These are phyloP conservation scores for Coemansia sp. DNA, from an alignment of 192 early-diverging fungal genomes.

Conservation along the genomic window DNA sequence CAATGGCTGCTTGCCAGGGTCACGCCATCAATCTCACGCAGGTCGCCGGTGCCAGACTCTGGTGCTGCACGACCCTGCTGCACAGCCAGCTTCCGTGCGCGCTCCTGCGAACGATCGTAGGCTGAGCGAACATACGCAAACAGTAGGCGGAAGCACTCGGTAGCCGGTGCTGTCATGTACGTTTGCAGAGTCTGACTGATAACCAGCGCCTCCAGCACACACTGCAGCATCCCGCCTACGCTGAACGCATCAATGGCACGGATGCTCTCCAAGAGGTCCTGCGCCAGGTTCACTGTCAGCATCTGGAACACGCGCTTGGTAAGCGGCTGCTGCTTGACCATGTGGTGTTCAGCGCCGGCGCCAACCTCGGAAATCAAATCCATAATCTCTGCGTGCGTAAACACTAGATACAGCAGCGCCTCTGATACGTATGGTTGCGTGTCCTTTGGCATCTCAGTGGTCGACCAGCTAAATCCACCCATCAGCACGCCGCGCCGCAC, in stretches of 20 bases:
- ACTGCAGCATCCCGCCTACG: conserved; percentile 90
- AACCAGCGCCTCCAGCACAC: conserved; percentile 89
- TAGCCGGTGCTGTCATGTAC: conserved; percentile 70
- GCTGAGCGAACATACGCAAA: conserved; percentile 72
- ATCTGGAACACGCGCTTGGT: conserved; percentile 74
- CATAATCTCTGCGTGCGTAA: conserved; percentile 87
- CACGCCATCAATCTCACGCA: conserved; percentile 35
- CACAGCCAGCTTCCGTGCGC: conserved; percentile 35
- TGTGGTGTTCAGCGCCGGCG: conserved; percentile 51
- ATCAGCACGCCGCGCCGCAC: conserved; percentile 79
- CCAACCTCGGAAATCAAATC: conserved; percentile 65
- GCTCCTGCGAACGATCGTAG: conserved; percentile 54
- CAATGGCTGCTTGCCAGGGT: conserved; percentile 42
- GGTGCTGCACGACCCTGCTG: conserved; percentile 35
- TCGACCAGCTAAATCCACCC: conserved; percentile 86
- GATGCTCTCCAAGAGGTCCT: conserved; percentile 78
- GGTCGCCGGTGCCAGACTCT: conserved; percentile 19
- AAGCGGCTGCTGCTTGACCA: conserved; percentile 63
- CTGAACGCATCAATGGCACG: conserved; percentile 82
- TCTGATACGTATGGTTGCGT: conserved; percentile 87
- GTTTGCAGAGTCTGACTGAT: conserved; percentile 79
- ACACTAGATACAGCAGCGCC: conserved; percentile 80
- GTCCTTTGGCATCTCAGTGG: conserved; percentile 71
- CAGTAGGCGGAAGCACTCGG: conserved; percentile 70
- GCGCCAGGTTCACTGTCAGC: conserved; percentile 70